Evolutionary conservation across 441 rosid genomes (phyloP).

Genomic region (Populus hybrid): DNA sequence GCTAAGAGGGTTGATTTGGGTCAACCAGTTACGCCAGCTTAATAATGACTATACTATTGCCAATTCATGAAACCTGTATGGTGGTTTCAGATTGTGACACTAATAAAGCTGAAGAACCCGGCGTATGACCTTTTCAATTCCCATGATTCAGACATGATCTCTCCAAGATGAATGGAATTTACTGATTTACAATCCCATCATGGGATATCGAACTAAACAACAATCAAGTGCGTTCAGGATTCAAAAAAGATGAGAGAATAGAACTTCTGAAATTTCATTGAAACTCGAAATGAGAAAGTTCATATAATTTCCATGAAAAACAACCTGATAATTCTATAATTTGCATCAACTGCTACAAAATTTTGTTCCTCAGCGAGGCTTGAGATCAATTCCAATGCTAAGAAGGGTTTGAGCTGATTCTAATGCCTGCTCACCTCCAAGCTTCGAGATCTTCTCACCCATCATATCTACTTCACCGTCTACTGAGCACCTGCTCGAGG

Average conservation of each 20-base stretch:
- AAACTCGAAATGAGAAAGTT: neutral
- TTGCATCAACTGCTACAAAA: neutral
- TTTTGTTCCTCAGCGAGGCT: slow-evolving; percentile 5
- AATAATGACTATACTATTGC: neutral
- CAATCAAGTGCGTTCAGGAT: neutral
- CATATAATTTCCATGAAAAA: neutral
- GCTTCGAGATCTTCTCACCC: slow-evolving; percentile 25
- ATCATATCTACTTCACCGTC: slow-evolving; percentile 15
- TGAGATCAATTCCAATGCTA: slow-evolving; percentile 17
- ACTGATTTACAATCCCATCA: neutral
- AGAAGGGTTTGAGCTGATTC: slow-evolving; percentile 30
- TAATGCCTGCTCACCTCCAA: slow-evolving; percentile 28
- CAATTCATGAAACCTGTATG: neutral
- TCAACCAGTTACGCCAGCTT: neutral
- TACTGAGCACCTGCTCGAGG: neutral
- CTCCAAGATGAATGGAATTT: neutral
- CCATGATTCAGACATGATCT: neutral
- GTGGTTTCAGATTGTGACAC: neutral
- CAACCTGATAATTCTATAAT: neutral
- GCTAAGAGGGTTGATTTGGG: neutral
- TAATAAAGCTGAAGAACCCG: neutral
- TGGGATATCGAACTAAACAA: neutral
- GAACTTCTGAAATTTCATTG: neutral
- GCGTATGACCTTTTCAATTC: neutral
- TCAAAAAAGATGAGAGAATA: neutral